Conservation (phyloP, 768 basidiomycete genomes). For the Collybia mongolica region DNA sequence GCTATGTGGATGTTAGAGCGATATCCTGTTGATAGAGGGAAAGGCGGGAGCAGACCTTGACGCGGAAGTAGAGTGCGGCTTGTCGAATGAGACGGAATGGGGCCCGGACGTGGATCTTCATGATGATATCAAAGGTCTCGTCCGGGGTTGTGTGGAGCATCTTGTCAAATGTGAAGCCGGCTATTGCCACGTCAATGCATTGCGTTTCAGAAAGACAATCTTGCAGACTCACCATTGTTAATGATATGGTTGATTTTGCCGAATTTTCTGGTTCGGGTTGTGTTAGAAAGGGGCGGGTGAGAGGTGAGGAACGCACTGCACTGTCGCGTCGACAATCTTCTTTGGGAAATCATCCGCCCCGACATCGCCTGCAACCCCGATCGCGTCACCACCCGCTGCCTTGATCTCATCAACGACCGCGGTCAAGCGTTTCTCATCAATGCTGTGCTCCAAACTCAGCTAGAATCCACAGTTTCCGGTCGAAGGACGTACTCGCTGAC, state of each 20-base stretch:
- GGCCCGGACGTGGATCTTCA: conserved; percentile 82
- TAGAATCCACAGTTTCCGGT: not conserved
- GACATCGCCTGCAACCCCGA: conserved; percentile 78
- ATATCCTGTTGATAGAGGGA: not conserved
- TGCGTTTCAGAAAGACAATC: not conserved
- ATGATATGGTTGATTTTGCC: conserved; percentile 87
- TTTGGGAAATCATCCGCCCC: conserved; percentile 82
- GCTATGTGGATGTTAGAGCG: conserved; percentile 27
- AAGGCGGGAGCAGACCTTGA: conserved; percentile 47
- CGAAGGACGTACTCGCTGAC: conserved; percentile 63
- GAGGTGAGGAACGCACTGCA: conserved; percentile 51
- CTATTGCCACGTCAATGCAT: conserved; percentile 23
- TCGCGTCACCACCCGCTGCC: conserved; percentile 66
- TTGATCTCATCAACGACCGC: conserved; percentile 74
- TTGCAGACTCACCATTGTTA: conserved; percentile 58
- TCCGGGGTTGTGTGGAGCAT: conserved; percentile 89
- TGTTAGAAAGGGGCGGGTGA: not conserved
- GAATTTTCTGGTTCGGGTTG: conserved; percentile 49
- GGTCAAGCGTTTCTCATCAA: conserved; percentile 69
- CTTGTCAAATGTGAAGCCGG: conserved; percentile 80
- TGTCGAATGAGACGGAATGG: conserved; percentile 84
- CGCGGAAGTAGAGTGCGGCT: conserved; percentile 81
- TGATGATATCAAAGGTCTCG: conserved; percentile 77
- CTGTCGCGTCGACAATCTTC: conserved; percentile 71
- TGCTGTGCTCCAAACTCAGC: conserved; percentile 37